Evolutionary conservation across 352 stramenopile genomes (phyloP).

Genomic region (Globisporangium cylindrosporum): DNA sequence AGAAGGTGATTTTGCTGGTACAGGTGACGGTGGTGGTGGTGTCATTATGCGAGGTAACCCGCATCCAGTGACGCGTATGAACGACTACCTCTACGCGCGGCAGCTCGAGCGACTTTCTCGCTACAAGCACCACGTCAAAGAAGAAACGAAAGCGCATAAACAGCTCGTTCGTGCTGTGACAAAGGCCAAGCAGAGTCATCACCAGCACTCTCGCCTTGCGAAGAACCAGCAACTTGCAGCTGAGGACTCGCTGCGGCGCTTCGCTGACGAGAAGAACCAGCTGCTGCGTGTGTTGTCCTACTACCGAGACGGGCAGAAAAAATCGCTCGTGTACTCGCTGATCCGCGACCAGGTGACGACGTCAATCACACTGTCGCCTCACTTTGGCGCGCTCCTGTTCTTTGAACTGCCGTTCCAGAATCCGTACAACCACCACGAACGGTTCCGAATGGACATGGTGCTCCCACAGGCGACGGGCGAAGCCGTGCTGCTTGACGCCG

Average conservation of each 20-base stretch:
- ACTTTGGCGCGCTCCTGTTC: constrained; percentile 79
- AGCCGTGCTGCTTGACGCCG: constrained; percentile 44
- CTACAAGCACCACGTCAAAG: constrained; percentile 57
- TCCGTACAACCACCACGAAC: constrained; percentile 89
- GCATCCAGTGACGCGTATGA: constrained; percentile 36
- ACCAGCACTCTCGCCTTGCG: constrained; percentile 17
- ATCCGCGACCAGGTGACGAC: constrained; percentile 89
- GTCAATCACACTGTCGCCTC: constrained; percentile 74
- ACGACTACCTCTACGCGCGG: constrained; percentile 78
- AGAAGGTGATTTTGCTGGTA: constrained; percentile 19
- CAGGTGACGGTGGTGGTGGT: constrained; percentile 2
- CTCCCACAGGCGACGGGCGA: constrained; percentile 30
- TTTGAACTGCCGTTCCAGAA: constrained; percentile 90
- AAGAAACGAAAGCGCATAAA: constrained; percentile 48
- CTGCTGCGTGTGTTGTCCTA: constrained; percentile 87
- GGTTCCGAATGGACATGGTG: constrained; percentile 87
- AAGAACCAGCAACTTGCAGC: constrained; percentile 18
- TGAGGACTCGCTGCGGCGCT: constrained; percentile 40
- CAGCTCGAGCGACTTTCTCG: constrained; percentile 70
- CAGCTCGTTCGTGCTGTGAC: constrained; percentile 54
- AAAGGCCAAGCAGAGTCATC: constrained; percentile 27
- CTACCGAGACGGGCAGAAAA: constrained; percentile 94
- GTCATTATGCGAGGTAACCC: constrained; percentile 6
- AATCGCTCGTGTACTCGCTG: constrained; percentile 89
- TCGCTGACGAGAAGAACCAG: constrained; percentile 78